Evolutionary conservation across 805 yeast species (phyloP).

Genomic region (Deakozyma indianensis): DNA sequence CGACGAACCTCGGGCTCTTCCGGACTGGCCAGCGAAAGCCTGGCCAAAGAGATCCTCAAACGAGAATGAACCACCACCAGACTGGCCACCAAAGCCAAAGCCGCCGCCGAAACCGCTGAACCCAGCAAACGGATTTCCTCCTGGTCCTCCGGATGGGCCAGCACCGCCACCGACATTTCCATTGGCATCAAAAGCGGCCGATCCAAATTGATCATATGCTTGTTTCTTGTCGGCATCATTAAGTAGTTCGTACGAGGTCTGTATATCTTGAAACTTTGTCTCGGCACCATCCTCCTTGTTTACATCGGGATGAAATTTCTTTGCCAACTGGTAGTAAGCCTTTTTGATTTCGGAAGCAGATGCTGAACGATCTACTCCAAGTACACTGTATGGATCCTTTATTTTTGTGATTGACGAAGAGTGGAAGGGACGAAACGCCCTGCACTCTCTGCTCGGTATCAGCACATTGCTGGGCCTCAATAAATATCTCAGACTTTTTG

Average conservation of each 20-base stretch:
- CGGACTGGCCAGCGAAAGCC: conserved; percentile 27
- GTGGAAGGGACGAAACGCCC: conserved; percentile 9
- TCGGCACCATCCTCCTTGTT: conserved; percentile 86
- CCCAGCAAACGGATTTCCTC: conserved; percentile 34
- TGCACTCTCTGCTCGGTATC: too few relatives aligned
- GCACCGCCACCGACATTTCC: conserved; percentile 37
- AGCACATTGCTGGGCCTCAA: too few relatives aligned
- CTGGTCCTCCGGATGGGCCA: conserved; percentile 30
- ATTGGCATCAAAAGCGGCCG: conserved; percentile 62
- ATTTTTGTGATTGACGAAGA: conserved; percentile 8
- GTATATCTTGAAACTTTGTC: conserved; percentile 78
- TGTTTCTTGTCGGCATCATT: conserved; percentile 72
- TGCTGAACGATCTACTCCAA: conserved; percentile 67
- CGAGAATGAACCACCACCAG: conserved; percentile 27
- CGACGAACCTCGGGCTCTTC: conserved; percentile 18
- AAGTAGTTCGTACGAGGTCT: conserved; percentile 85
- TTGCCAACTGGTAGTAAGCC: conserved; percentile 86
- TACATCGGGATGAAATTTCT: conserved; percentile 91
- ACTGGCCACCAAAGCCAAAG: conserved; percentile 24
- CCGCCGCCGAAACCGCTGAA: conserved; percentile 22
- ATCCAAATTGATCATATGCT: conserved; percentile 86
- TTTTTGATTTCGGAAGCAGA: conserved; percentile 79
- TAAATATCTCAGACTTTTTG: background rate
- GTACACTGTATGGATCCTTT: conserved; percentile 66
- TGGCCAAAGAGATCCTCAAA: conserved; percentile 53